Percentiles rank a stretch among this genome's conserved stretches.
Evolutionary conservation across 2,329 filamentous ascomycete species (phyloP).

Genomic region (Colletotrichum gloeosporioides): DNA sequence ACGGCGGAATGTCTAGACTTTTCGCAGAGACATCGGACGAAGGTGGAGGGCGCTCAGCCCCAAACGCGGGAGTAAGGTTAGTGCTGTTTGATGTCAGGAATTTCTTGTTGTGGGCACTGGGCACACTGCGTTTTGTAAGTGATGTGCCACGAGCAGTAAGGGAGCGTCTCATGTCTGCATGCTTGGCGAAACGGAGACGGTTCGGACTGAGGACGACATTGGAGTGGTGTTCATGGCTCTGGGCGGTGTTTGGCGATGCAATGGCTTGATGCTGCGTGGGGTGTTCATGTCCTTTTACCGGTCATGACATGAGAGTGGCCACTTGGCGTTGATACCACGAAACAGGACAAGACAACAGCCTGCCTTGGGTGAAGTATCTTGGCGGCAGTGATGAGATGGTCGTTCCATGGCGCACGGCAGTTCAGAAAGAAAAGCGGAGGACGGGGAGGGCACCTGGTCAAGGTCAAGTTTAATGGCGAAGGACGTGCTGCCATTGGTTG

Average conservation of each 20-base stretch:
- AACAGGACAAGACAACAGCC: not conserved
- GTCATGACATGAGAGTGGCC: not conserved
- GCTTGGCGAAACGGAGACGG: constrained; percentile 10
- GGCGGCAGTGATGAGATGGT: not conserved
- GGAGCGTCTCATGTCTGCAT: constrained; percentile 1
- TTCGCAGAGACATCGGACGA: not conserved
- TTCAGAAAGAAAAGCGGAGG: not conserved
- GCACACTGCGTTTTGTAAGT: not conserved
- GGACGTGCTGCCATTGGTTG: not conserved
- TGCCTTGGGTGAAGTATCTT: not conserved
- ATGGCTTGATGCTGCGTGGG: not conserved
- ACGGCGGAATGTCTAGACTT: constrained; percentile 1
- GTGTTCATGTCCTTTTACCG: not conserved
- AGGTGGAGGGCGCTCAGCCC: constrained; percentile 16
- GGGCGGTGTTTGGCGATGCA: not conserved
- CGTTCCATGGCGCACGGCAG: not conserved
- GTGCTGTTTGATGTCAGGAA: not conserved
- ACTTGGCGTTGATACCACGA: not conserved
- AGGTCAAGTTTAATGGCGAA: not conserved
- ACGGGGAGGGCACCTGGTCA: not conserved
- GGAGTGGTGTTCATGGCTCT: not conserved
- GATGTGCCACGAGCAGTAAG: not conserved
- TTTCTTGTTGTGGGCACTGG: not conserved
- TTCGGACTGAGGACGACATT: not conserved
- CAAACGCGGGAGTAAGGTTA: constrained; percentile 15